These are phyloP conservation scores for Backusella australiensis DNA, from an alignment of 192 early-diverging fungal genomes.

Conservation along the genomic window DNA sequence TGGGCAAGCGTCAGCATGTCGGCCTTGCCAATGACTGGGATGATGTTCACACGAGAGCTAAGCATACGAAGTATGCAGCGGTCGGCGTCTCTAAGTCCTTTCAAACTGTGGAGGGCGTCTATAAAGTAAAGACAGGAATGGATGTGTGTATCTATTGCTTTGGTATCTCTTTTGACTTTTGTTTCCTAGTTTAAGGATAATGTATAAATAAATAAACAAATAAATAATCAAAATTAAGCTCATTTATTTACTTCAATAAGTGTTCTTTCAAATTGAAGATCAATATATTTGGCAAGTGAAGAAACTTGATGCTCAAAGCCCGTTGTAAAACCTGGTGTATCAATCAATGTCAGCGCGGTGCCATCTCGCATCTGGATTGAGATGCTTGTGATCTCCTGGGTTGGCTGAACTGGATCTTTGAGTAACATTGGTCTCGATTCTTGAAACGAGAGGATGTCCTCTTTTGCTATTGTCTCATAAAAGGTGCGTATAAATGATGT, in stretches of 20 bases:
- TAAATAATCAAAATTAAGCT: neutral
- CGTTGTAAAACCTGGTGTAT: slow-evolving; percentile 84
- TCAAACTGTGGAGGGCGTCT: slow-evolving; percentile 49
- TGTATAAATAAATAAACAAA: slow-evolving; percentile 5
- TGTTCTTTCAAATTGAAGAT: slow-evolving; percentile 67
- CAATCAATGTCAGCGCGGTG: slow-evolving; percentile 80
- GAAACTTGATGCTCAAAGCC: slow-evolving; percentile 56
- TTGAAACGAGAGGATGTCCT: slow-evolving; percentile 8
- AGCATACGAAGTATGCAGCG: slow-evolving; percentile 63
- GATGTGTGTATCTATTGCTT: slow-evolving; percentile 73
- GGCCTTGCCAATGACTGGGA: slow-evolving; percentile 82
- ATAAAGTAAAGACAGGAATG: slow-evolving; percentile 92
- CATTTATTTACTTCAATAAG: slow-evolving; percentile 46
- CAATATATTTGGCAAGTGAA: slow-evolving; percentile 63
- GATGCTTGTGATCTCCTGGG: slow-evolving; percentile 60
- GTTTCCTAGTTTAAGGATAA: slow-evolving; percentile 42
- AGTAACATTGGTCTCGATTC: slow-evolving; percentile 21
- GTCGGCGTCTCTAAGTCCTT: slow-evolving; percentile 57
- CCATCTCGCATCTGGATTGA: slow-evolving; percentile 82
- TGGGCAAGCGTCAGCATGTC: slow-evolving; percentile 76
- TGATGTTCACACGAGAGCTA: slow-evolving; percentile 76
- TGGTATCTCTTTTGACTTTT: slow-evolving; percentile 69
- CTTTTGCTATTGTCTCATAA: slow-evolving; percentile 49
- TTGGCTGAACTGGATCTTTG: slow-evolving; percentile 51
- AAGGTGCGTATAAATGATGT: slow-evolving; percentile 90